Conservation (phyloP, 2,329 filamentous ascomycete species). For the Ophidiomyces ophidiicola region DNA sequence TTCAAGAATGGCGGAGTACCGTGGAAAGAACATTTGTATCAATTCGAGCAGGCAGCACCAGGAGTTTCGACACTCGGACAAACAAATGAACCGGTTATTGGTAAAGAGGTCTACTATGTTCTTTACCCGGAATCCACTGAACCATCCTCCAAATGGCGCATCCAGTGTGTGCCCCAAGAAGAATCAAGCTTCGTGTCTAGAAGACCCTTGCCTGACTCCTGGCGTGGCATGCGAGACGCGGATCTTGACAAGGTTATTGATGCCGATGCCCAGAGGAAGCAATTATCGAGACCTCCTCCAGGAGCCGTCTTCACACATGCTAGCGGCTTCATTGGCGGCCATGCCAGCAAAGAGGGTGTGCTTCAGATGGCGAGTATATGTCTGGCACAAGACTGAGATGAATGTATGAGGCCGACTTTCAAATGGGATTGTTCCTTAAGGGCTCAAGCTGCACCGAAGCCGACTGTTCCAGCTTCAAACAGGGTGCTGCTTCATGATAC, state of each 20-base stretch:
- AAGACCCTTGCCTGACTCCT: slow-evolving; percentile 78
- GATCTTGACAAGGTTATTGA: slow-evolving; percentile 55
- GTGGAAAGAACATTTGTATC: slow-evolving; percentile 95
- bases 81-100: slow-evolving; percentile 20
- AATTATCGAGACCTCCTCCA: slow-evolving; percentile 29
- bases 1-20: slow-evolving; percentile 65
- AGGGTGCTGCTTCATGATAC: no score
- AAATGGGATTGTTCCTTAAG: no score
- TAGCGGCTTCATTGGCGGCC: slow-evolving; percentile 89
- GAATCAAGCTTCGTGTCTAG: slow-evolving; percentile 83
- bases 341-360: slow-evolving; percentile 79
- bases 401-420: no score
- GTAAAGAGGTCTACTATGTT: slow-evolving; percentile 62
- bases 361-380: slow-evolving; percentile 59
- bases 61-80: slow-evolving; percentile 7
- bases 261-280: slow-evolving; percentile 28
- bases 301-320: slow-evolving; percentile 87
- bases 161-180: slow-evolving; percentile 78
- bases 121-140: slow-evolving; percentile 75
- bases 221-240: slow-evolving; percentile 82
- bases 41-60: slow-evolving; percentile 54
- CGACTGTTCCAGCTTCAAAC: no score
- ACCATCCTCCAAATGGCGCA: slow-evolving; percentile 74
- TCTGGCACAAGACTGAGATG: slow-evolving; percentile 15
- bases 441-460: no score